Evolutionary conservation across 2,329 filamentous ascomycete species (phyloP), one percentile per base, ranked within the genome.

Genomic region (Pseudogymnoascus sp.): DNA sequence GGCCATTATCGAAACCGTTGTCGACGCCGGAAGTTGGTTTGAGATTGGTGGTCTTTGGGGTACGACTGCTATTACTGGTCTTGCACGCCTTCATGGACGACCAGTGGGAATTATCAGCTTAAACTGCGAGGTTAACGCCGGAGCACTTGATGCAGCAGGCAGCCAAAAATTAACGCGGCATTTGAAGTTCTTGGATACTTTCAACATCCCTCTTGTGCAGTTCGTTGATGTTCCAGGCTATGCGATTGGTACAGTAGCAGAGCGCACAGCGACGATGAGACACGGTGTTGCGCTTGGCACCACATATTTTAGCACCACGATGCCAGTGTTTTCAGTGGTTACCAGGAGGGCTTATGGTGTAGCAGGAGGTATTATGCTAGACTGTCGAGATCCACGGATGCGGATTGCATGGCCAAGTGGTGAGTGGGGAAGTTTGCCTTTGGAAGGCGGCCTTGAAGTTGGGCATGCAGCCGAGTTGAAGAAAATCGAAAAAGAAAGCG

Each of bases 21-120:
- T 86, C 0, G 85, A 88, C 67, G 66, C 68, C 3, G 77, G 71
- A 19, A 83, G 80, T 0, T 88, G 83, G 78, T 88, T 88, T 72
- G 85, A 88, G 67, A 88, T 88, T 60, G 85, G 85, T 4, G 72
- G 79, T 0, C 77, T 86, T 1, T 88, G 85, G 85, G 85, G 85
- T 4, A 81, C 79, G 1, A 86, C 84, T 0, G 80, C 83, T 0
- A 86, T 88, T 43, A 79, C 82, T 8, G 85, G 85, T 0, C 78
- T 88, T 0, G 85, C 84, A 1, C 76, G 85, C 5, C 73, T 88
- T 1, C 79, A 75, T 13, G 85, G 85, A 1, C 77, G 75, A 16
- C 82, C 85, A 0, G 78, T 87, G 4, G 85, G 85, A 0, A 79
- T 88, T 1, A 78, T 87, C 3, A 82, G 81, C 0, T 76, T 84